Conservation (phyloP, 2,329 filamentous ascomycete species). For the Nannizziopsis barbatae region DNA sequence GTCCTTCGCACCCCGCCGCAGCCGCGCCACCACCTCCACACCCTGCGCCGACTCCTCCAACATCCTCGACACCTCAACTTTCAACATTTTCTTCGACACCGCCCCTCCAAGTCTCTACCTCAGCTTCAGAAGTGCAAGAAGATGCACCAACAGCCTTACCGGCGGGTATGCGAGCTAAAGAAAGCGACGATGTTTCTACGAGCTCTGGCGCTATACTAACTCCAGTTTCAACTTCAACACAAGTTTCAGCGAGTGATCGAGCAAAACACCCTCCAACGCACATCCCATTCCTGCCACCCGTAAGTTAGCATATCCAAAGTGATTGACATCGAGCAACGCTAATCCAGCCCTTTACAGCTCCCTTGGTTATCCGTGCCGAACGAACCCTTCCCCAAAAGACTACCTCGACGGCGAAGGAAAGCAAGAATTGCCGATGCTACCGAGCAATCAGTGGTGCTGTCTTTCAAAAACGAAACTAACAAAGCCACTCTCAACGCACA, state of each 20-base stretch:
- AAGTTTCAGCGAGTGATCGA: conserved; percentile 18
- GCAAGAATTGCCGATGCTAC: conserved; percentile 27
- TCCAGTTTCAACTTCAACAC: conserved; percentile 1
- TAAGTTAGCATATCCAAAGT: conserved; percentile 17
- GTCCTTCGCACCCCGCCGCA: conserved; percentile 32
- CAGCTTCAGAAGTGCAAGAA: conserved; percentile 24
- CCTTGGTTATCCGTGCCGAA: conserved; percentile 51
- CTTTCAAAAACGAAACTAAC: conserved; percentile 31
- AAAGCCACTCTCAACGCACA: conserved; percentile 12
- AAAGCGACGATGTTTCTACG: conserved; percentile 16
- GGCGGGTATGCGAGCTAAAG: conserved; percentile 17
- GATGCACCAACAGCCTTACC: conserved; percentile 20
- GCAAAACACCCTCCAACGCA: conserved; percentile 16
- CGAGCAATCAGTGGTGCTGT: conserved; percentile 38
- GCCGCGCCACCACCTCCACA: conserved; percentile 26
- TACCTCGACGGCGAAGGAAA: conserved; percentile 38
- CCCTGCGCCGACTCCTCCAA: conserved; percentile 18
- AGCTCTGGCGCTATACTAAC: not conserved
- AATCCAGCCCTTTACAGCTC: conserved; percentile 29
- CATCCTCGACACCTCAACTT: conserved; percentile 29
- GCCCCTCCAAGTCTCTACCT: conserved; percentile 22
- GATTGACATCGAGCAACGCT: not conserved
- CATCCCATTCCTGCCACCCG: conserved; percentile 17
- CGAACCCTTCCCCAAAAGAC: conserved; percentile 43
- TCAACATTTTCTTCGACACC: conserved; percentile 25